Evolutionary conservation across 371 early-diverging fungal genomes (phyloP).

Genomic region (Mucor irregularis): DNA sequence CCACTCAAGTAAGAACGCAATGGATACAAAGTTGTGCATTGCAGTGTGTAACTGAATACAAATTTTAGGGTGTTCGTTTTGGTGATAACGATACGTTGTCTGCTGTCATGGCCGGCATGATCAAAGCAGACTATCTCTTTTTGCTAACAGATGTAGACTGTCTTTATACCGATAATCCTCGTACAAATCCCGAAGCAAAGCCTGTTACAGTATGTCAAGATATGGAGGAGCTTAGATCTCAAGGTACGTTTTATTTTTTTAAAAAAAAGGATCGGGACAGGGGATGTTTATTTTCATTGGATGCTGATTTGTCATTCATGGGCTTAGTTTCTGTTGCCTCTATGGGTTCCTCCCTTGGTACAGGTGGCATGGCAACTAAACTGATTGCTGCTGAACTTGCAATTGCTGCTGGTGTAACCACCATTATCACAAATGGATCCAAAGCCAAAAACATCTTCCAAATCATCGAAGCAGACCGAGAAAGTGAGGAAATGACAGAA

Average conservation of each 20-base stretch:
- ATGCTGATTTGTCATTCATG: neutral
- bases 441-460: conserved; percentile 71
- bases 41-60: no score
- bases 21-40: no score
- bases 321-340: conserved; percentile 70
- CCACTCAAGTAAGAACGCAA: no score
- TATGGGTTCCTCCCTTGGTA: conserved; percentile 89
- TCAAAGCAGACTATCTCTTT: conserved; percentile 93
- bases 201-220: conserved; percentile 83
- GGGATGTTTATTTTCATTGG: neutral
- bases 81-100: conserved; percentile 97
- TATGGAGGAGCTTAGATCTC: conserved; percentile 70
- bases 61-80: conserved; percentile 93
- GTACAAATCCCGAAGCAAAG: conserved; percentile 84
- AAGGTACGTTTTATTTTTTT: conserved; percentile 23
- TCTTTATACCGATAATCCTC: conserved; percentile 95
- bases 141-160: conserved; percentile 97
- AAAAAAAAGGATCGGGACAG: neutral
- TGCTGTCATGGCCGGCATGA: conserved; percentile 95
- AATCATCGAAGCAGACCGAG: conserved; percentile 66
- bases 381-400: conserved; percentile 96
- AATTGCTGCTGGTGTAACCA: conserved; percentile 88
- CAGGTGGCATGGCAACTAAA: conserved; percentile 98
- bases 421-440: conserved; percentile 83
- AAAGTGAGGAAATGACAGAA: neutral